A percentile compares a stretch with the other conserved stretches of the same genome.
Evolutionary conservation across 257 asterid genomes (phyloP).

Genomic region (Leptodermis oblonga): DNA sequence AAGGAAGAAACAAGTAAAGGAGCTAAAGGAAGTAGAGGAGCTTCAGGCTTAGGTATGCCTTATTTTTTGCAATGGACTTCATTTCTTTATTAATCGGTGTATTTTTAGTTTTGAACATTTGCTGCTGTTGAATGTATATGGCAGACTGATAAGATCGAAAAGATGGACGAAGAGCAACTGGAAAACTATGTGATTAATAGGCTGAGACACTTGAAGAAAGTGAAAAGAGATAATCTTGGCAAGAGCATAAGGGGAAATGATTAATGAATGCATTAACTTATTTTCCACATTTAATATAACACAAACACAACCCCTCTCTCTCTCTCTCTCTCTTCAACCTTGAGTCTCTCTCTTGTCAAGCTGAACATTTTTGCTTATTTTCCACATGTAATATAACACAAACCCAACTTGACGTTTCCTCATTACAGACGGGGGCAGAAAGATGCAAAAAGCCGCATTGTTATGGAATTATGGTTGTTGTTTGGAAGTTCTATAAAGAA

Average conservation of each 20-base stretch:
- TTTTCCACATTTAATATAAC: background rate
- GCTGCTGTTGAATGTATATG: background rate
- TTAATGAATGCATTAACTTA: too few species aligned
- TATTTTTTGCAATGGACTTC: background rate
- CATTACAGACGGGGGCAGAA: background rate
- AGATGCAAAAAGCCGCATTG: background rate
- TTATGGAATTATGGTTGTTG: background rate
- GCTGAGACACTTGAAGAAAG: background rate
- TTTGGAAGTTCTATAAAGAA: slow-evolving; percentile 1
- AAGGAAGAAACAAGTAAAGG: slow-evolving; percentile 5
- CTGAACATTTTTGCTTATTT: too few species aligned
- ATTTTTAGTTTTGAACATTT: background rate
- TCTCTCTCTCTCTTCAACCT: too few species aligned
- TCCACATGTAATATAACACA: too few species aligned
- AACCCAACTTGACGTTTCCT: too few species aligned
- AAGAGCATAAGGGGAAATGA: slow-evolving; percentile 3
- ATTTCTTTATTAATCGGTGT: background rate
- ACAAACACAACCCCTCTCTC: too few species aligned
- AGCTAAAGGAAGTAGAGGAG: slow-evolving; percentile 18
- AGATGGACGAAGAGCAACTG: background rate
- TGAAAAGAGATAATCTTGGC: background rate
- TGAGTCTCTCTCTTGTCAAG: too few species aligned
- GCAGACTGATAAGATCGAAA: background rate
- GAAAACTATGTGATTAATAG: background rate
- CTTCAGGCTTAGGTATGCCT: slow-evolving; percentile 17